These are phyloP conservation scores for Anthostomella pinea DNA, from an alignment of 2,329 filamentous ascomycete genomes.

Conservation along the genomic window DNA sequence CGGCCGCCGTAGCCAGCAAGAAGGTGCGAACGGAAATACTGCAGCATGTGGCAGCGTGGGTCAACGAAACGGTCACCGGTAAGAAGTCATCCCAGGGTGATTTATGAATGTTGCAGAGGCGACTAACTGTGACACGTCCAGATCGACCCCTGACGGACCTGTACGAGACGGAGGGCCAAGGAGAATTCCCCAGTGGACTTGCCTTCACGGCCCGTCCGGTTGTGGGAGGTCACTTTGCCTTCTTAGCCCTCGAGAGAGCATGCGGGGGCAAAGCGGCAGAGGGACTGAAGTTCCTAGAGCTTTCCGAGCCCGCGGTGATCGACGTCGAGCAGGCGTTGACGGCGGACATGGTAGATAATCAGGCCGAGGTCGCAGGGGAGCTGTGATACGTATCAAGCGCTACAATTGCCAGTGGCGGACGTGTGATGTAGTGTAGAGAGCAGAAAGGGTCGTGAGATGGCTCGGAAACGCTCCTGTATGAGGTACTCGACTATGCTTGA, in stretches of 20 bases:
- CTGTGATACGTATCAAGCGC: no score
- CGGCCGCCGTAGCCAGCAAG: conserved; percentile 72
- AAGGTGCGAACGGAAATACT: conserved; percentile 69
- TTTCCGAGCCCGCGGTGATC: conserved; percentile 30
- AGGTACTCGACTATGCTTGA: no score
- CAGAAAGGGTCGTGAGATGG: no score
- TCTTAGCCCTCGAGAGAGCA: conserved; percentile 75
- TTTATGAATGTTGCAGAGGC: neutral
- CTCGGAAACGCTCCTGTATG: no score
- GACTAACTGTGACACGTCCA: conserved; percentile 20
- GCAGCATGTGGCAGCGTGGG: conserved; percentile 71
- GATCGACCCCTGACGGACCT: conserved; percentile 78
- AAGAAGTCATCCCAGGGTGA: conserved; percentile 21
- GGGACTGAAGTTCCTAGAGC: conserved; percentile 51
- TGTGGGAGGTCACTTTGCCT: conserved; percentile 82
- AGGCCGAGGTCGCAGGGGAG: conserved; percentile 23
- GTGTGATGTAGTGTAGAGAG: conserved; percentile 1
- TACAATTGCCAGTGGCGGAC: no score
- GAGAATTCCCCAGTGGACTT: conserved; percentile 66
- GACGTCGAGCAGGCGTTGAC: conserved; percentile 34
- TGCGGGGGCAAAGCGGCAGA: conserved; percentile 67
- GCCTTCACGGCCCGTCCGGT: conserved; percentile 81
- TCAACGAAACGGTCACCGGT: conserved; percentile 76
- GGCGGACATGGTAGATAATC: conserved; percentile 23
- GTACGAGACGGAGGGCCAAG: conserved; percentile 75